Evolutionary conservation across 176 grass and related monocot genomes (phyloP).

Genomic region (Triticum aestivum): IWGSC_CS_RefSeq_v2.1 NC_057796.1:222744261-222744760

Average conservation of each 20-base stretch:
- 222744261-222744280: too few relatives aligned
- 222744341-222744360: too few relatives aligned
- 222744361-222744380: not conserved
- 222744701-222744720: slow-evolving; percentile 91
- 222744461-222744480: slow-evolving; percentile 51
- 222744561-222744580: slow-evolving; percentile 33
- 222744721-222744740: slow-evolving; percentile 88
- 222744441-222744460: slow-evolving; percentile 15
- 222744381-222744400: not conserved
- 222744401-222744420: not conserved
- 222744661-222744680: slow-evolving; percentile 54
- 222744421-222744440: slow-evolving; percentile 18
- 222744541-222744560: slow-evolving; percentile 63
- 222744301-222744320: too few relatives aligned
- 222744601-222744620: slow-evolving; percentile 19
- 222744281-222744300: too few relatives aligned
- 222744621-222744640: slow-evolving; percentile 3
- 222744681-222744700: slow-evolving; percentile 71
- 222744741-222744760: slow-evolving; percentile 82
- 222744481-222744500: slow-evolving; percentile 65
- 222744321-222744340: too few relatives aligned
- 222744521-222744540: slow-evolving; percentile 87
- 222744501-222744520: slow-evolving; percentile 92
- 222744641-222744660: slow-evolving; percentile 30
- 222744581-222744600: slow-evolving; percentile 27